A percentile compares a stretch with the other conserved stretches of the same genome.
phyloP scores from a whole-genome alignment of 768 basidiomycete genomes.

The Scleroderma bovista region DNA sequence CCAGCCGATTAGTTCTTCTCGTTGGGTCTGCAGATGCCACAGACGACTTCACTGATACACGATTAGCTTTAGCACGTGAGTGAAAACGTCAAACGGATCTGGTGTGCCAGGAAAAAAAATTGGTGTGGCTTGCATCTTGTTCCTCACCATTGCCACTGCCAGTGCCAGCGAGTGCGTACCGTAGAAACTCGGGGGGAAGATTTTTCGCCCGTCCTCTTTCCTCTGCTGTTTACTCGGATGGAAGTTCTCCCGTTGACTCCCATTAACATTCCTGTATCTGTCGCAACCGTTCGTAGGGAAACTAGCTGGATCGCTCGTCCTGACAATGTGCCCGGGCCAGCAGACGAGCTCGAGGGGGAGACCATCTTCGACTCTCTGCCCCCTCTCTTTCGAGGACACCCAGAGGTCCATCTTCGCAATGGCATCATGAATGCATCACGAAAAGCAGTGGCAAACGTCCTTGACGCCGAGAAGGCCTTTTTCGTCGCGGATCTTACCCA shows the following conservation, averaged over 20 bases:
- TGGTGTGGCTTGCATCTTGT: no score
- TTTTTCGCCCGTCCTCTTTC: background rate
- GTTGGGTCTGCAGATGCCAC: no score
- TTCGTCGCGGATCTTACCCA: conserved; percentile 92
- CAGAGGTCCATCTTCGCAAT: conserved; percentile 67
- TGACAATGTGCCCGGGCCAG: background rate
- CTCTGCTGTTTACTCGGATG: background rate
- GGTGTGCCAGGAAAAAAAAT: no score
- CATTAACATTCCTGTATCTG: background rate
- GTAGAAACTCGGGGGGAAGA: background rate
- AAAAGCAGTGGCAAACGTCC: conserved; percentile 45
- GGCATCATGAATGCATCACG: conserved; percentile 66
- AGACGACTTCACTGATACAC: no score
- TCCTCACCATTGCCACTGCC: no score
- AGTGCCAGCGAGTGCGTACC: no score
- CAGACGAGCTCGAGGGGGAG: conserved; percentile 32
- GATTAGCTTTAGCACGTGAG: no score
- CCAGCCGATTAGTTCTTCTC: no score
- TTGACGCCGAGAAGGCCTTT: conserved; percentile 88
- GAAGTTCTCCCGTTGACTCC: conserved; percentile 1
- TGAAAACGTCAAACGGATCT: no score
- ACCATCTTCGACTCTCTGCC: conserved; percentile 58
- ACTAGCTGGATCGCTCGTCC: background rate
- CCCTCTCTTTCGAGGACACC: conserved; percentile 60
- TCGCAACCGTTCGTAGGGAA: background rate